Conservation (phyloP, 1,284 basidiomycete genomes). For the Earliella scabrosa region DNA sequence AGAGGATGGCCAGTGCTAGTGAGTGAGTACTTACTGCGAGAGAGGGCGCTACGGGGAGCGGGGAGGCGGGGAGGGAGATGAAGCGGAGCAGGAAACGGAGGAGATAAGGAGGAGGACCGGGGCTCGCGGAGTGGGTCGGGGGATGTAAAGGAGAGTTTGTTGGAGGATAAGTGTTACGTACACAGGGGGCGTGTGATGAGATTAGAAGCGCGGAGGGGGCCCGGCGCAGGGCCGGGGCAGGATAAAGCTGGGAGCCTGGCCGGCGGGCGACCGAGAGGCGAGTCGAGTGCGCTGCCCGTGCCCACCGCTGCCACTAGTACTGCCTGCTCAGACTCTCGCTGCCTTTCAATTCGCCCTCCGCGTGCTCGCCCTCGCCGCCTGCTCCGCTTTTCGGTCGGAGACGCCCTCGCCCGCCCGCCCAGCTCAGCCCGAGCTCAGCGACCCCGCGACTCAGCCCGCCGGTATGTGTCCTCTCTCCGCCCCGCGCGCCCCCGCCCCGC, state of each 20-base stretch:
- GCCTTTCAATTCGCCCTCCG: slow-evolving; percentile 29
- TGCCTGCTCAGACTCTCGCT: slow-evolving; percentile 11
- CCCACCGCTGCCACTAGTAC: background rate
- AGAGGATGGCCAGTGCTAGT: no score
- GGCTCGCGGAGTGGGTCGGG: slow-evolving; percentile 17
- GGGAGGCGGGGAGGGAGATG: background rate
- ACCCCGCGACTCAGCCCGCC: slow-evolving; percentile 14
- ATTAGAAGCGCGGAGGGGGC: no score
- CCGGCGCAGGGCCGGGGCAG: no score
- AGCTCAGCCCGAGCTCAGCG: slow-evolving; percentile 31
- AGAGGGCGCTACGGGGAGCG: background rate
- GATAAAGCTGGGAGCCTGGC: no score
- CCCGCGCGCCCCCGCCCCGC: slow-evolving; percentile 12
- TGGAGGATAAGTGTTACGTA: slow-evolving; percentile 15
- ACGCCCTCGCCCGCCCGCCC: slow-evolving; percentile 12
- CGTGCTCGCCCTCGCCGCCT: slow-evolving; percentile 25
- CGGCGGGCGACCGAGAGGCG: no score
- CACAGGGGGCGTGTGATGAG: background rate
- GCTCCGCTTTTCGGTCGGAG: slow-evolving; percentile 39
- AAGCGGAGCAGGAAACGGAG: slow-evolving; percentile 17
- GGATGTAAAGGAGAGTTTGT: slow-evolving; percentile 7
- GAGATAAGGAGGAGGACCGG: slow-evolving; percentile 11
- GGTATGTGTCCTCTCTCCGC: slow-evolving; percentile 11
- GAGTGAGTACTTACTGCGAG: background rate
- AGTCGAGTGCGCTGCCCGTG: no score